Base-by-base conservation (phyloP, 2,329 filamentous ascomycete genomes). In the Coccinonectria pachysandricola region DNA sequence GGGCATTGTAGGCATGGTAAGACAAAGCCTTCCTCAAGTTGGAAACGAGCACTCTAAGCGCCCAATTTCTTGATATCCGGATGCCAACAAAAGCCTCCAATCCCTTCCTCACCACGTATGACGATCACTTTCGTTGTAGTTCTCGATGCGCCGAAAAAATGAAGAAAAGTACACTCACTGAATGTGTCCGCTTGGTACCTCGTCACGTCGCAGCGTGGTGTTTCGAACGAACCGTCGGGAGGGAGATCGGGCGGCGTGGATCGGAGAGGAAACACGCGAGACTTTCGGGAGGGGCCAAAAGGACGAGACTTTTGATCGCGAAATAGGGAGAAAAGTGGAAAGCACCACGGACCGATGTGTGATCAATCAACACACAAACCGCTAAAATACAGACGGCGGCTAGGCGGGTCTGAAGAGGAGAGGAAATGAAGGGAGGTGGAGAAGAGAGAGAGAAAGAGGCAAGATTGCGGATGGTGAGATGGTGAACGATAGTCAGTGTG, bases 251-350 rank as follows among this genome's bases (percentile, higher is more conserved):
- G 34, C 34, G 34, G 39, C 40, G 34, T 28, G 31, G 35, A 33
- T 43, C 35, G 41, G 38, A 30, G 42, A 37, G 36, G 34, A 37
- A 44, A 42, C 43, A 43, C 41, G 35, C 35, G 36, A 43, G 37
- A 29, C 27, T 42, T 27, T 46, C 41, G 41, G 37, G 26, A 37
- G 30, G 32, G 41, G 43, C 43, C 35, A 37, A 37, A 38, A 40
- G 38, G 31, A 31, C 32, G 35, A 39, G 38, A 31, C 24, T 16
- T 25, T 28, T 23, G 39, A 29, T 39, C 37, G 43, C 41, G 30
- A 34, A 25, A 35, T 26, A 25, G 30, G 34, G 30, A 30, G 23
- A 41, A 35, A 39, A 33, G 29, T 28, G 21, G 31, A 36, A 35
- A 24, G 31, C 31, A 16, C 22, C 40, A 33, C 29, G 24, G 26